phyloP scores from a whole-genome alignment of 108 stramenopile species.

The Epithemia pelagica region DNA sequence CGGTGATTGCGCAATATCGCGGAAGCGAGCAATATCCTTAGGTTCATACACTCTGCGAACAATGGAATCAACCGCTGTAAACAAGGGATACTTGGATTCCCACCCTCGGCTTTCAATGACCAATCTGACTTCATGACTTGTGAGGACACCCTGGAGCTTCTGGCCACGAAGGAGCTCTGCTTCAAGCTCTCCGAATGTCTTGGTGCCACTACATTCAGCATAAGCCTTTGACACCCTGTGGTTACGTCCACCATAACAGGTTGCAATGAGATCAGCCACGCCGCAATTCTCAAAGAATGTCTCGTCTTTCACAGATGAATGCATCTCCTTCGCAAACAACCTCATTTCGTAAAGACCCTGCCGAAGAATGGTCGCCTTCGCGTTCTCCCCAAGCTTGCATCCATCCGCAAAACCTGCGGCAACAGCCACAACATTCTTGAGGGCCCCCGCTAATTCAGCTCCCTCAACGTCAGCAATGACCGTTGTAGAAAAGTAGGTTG shows the following conservation, averaged over 20 bases:
- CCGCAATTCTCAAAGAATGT: constrained; percentile 60
- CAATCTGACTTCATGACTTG: constrained; percentile 33
- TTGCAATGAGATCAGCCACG: constrained; percentile 61
- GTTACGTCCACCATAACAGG: constrained; percentile 63
- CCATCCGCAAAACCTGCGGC: constrained; percentile 63
- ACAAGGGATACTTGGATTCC: constrained; percentile 24
- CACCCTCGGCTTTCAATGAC: constrained; percentile 24
- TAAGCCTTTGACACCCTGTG: constrained; percentile 48
- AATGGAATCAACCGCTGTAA: constrained; percentile 3
- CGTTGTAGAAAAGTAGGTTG: constrained; percentile 31
- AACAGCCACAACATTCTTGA: constrained; percentile 63
- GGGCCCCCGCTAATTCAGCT: constrained; percentile 56
- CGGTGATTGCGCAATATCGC: not conserved
- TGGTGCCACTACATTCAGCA: constrained; percentile 12
- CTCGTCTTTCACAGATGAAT: constrained; percentile 15
- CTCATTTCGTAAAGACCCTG: constrained; percentile 49
- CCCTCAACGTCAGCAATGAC: constrained; percentile 29
- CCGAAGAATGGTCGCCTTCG: constrained; percentile 60
- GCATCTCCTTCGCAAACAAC: constrained; percentile 27
- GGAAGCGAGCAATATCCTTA: constrained; percentile 1
- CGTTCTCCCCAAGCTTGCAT: constrained; percentile 39
- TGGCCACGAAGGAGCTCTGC: constrained; percentile 40
- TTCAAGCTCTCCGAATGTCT: constrained; percentile 18
- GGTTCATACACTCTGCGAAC: not conserved
- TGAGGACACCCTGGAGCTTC: constrained; percentile 48